These are phyloP conservation scores for Pseudodiploospora longispora DNA, from an alignment of 2,329 filamentous ascomycete genomes.

Conservation along the genomic window DNA sequence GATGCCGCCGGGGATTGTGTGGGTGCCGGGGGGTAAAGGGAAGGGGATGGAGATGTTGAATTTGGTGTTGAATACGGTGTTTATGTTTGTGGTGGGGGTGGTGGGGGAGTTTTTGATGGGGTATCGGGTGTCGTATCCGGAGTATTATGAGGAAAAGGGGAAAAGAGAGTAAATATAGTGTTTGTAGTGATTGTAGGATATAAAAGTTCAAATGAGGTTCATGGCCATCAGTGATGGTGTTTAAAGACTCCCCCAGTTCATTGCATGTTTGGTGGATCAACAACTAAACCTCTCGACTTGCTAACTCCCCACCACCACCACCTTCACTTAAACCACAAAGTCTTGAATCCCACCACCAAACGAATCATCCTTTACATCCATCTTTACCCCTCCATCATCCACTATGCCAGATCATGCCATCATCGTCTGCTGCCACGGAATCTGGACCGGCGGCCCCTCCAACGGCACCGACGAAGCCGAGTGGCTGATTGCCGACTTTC, in stretches of 20 bases:
- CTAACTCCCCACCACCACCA: background rate
- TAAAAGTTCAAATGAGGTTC: no score
- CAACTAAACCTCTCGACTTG: no score
- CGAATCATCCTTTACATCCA: background rate
- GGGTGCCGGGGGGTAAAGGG: no score
- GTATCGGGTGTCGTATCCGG: conserved; percentile 7
- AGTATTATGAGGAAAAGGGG: conserved; percentile 5
- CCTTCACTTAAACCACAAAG: conserved; percentile 19
- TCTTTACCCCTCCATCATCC: conserved; percentile 3
- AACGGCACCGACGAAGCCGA: conserved; percentile 48
- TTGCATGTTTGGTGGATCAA: no score
- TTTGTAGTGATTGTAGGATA: no score
- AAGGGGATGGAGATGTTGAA: conserved; percentile 5
- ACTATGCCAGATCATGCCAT: conserved; percentile 49
- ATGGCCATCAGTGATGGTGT: no score
- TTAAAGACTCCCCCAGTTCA: no score
- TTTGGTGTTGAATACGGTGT: conserved; percentile 5
- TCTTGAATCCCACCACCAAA: background rate
- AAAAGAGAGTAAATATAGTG: background rate
- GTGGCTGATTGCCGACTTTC: conserved; percentile 71
- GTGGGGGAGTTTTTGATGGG: conserved; percentile 8
- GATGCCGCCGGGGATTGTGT: conserved; percentile 9
- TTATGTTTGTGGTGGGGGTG: conserved; percentile 6
- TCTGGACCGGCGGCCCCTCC: conserved; percentile 56
- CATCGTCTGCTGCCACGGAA: conserved; percentile 77